A percentile compares a stretch with the other conserved stretches of the same genome.
phyloP scores from a whole-genome alignment of 2,329 filamentous ascomycete genomes.

The Botrytis tulipae region DNA sequence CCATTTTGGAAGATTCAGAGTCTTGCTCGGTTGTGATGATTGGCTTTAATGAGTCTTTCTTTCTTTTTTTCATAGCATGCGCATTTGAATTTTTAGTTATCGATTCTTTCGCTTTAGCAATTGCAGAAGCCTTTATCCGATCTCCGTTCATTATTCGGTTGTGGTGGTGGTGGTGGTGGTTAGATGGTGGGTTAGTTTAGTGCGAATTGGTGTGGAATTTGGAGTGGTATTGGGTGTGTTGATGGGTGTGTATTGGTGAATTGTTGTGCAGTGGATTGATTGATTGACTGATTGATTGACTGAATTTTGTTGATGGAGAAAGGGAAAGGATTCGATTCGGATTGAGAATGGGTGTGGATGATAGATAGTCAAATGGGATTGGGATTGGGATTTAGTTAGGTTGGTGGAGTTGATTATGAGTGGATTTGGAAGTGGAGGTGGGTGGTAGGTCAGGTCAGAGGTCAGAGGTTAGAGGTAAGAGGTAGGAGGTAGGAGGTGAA shows the following conservation, averaged over 20 bases:
- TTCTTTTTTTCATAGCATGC: constrained; percentile 55
- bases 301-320: not conserved
- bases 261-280: not conserved
- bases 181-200: not conserved
- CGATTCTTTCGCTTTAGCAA: constrained; percentile 59
- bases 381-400: not conserved
- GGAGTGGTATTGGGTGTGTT: too few species aligned
- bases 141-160: constrained; percentile 36
- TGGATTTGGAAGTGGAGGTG: constrained; percentile 6
- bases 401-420: not conserved
- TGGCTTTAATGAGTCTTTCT: constrained; percentile 56
- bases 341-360: not conserved
- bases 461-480: not conserved
- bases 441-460: not conserved
- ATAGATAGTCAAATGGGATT: not conserved
- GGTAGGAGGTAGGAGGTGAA: not conserved
- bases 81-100: constrained; percentile 45
- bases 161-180: not conserved
- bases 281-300: not conserved
- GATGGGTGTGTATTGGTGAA: not conserved
- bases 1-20: constrained; percentile 34
- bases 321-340: not conserved
- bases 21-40: constrained; percentile 55
- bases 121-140: constrained; percentile 44
- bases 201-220: not conserved